Conservation (phyloP, 441 rosid genomes). For the Populus hybrid region DNA sequence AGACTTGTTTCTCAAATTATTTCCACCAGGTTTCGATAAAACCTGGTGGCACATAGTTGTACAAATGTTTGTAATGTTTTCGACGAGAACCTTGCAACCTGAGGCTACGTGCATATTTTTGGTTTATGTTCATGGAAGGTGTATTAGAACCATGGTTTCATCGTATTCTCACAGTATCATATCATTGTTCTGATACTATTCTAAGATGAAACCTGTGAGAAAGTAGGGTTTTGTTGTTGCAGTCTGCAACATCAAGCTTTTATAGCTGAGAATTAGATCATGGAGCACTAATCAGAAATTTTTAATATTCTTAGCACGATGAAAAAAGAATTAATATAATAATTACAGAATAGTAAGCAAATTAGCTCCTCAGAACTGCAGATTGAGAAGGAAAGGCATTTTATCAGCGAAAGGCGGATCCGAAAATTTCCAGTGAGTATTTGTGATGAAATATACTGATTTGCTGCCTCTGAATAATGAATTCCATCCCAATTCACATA, state of each 20-base stretch:
- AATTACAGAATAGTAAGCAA: constrained; percentile 8
- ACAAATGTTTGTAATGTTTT: constrained; percentile 26
- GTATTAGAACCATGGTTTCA: constrained; percentile 6
- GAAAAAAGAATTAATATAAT: constrained; percentile 15
- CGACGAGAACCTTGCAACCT: constrained; percentile 26
- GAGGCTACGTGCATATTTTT: constrained; percentile 24
- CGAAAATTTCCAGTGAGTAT: constrained; percentile 71
- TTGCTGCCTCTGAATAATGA: constrained; percentile 92
- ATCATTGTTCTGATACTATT: not conserved
- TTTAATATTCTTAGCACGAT: constrained; percentile 3
- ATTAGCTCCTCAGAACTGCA: constrained; percentile 51
- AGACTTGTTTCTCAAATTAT: constrained; percentile 14
- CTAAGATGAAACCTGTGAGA: not conserved
- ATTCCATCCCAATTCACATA: constrained; percentile 95
- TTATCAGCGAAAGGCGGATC: constrained; percentile 79
- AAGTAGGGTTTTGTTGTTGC: not conserved
- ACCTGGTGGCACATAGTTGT: constrained; percentile 21
- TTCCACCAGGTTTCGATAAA: constrained; percentile 1
- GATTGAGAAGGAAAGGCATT: constrained; percentile 74
- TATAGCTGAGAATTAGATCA: not conserved
- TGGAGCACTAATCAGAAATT: constrained; percentile 6
- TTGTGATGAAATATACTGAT: constrained; percentile 63
- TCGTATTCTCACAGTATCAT: not conserved
- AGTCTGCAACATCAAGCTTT: not conserved
- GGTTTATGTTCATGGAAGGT: constrained; percentile 17